A percentile compares a stretch with the other conserved stretches of the same genome.
phyloP scores from a whole-genome alignment of 2,329 filamentous ascomycete genomes.

The Blumeria hordei region DNA sequence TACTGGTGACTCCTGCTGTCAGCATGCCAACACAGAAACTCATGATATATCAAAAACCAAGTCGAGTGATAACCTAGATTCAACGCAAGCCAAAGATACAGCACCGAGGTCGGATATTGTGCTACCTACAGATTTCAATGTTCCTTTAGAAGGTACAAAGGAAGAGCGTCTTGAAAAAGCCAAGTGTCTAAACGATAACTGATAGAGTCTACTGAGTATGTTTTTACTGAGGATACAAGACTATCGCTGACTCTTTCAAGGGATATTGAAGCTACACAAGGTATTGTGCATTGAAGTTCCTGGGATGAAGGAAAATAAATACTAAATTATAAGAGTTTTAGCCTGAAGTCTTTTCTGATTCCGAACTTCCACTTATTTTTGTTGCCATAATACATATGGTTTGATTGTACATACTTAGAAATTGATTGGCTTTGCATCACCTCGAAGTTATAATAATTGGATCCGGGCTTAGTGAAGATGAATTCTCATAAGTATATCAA shows the following conservation, averaged over 20 bases:
- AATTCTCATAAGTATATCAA: too few species aligned
- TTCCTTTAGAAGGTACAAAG: constrained; percentile 34
- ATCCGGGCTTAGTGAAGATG: too few species aligned
- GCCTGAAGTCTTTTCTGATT: too few species aligned
- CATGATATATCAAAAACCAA: constrained; percentile 17
- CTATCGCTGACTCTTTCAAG: neutral
- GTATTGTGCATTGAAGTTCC: too few species aligned
- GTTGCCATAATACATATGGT: too few species aligned
- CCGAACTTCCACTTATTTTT: too few species aligned
- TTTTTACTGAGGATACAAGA: neutral
- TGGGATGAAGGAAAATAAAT: too few species aligned
- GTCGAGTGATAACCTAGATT: constrained; percentile 14
- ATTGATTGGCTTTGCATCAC: too few species aligned
- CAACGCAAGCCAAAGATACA: constrained; percentile 22
- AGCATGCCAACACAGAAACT: constrained; percentile 16
- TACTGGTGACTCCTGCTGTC: constrained; percentile 16
- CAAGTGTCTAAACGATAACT: constrained; percentile 37
- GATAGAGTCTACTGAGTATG: neutral
- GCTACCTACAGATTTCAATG: constrained; percentile 26
- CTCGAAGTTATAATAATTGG: too few species aligned
- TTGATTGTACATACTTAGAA: too few species aligned
- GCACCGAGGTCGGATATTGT: constrained; percentile 31
- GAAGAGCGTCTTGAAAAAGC: constrained; percentile 43
- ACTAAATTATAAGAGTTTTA: too few species aligned
- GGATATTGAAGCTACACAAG: too few species aligned